These are phyloP conservation scores for Leishmania amazonensis DNA, from an alignment of 208 protist species.

Conservation along the genomic window DNA sequence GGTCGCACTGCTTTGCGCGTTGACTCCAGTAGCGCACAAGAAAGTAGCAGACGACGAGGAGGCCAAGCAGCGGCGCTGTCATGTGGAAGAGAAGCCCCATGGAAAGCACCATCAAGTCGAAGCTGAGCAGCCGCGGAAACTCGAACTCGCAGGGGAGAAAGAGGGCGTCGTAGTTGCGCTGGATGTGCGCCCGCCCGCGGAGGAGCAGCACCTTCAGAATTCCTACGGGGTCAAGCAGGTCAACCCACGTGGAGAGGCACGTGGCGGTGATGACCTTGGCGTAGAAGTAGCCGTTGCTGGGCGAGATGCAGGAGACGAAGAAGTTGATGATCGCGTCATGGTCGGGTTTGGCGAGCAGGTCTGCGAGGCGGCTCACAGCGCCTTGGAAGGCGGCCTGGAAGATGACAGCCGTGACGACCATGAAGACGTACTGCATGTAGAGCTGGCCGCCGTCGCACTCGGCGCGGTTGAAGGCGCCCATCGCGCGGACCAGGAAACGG, in stretches of 20 bases:
- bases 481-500: constrained; percentile 59
- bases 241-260: constrained; percentile 64
- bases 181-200: constrained; percentile 49
- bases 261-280: constrained; percentile 73
- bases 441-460: constrained; percentile 68
- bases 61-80: constrained; percentile 70
- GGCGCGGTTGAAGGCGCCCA: constrained; percentile 69
- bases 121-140: constrained; percentile 62
- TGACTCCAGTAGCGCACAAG: constrained; percentile 72
- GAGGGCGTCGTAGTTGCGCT: constrained; percentile 78
- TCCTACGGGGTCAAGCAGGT: constrained; percentile 59
- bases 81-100: constrained; percentile 89
- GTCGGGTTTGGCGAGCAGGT: constrained; percentile 40
- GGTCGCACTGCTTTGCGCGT: constrained; percentile 68
- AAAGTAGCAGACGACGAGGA: constrained; percentile 73
- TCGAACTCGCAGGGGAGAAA: constrained; percentile 63
- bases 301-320: constrained; percentile 72
- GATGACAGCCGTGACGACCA: constrained; percentile 85
- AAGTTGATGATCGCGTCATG: constrained; percentile 52
- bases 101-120: constrained; percentile 75
- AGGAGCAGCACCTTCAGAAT: constrained; percentile 55
- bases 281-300: constrained; percentile 81
- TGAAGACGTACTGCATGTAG: constrained; percentile 85
- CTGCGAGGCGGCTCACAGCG: constrained; percentile 48
- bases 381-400: constrained; percentile 86